Evolutionary conservation across 2,329 filamentous ascomycete species (phyloP), one percentile per base, ranked within the genome.

Genomic region (Lachnellula hyalina): DNA sequence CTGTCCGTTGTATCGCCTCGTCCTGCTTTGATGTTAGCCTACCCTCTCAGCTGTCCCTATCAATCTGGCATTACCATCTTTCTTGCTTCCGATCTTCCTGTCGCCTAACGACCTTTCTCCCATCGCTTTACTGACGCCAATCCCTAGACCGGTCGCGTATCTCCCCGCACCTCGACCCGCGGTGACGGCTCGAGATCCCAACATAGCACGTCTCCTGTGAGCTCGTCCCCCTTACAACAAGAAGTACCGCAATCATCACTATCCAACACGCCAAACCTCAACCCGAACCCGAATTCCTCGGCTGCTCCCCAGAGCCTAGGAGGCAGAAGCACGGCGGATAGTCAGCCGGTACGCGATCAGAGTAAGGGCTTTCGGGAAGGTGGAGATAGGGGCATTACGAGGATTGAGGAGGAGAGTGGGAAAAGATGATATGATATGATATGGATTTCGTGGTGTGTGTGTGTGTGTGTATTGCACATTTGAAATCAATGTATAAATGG

Each of bases 151-250:
- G 62, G 62, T 15, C 61, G 60, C 8, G 60, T 65, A 11, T 65
- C 63, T 17, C 63, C 61, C 28, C 61, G 61, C n/a, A 61, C 59
- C 19, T 60, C 57, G 32, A 56, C 44, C 25, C 50, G 52, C 36
- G 55, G 60, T 34, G 49, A 19, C n/a, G 52, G 44, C n/a, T 60
- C 51, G 7, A 60, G 58, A 35, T 55, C 49, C 6, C 49, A 57
- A 28, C 49, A 54, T 11, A 56, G 47, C 17, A 49, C 54, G 21
- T 61, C 61, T 5, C 59, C 65, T 1, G 40, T 51, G 11, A 75
- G 79, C 55, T 75, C 76, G 0, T 83, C 80, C 6, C 78, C 79
- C 0, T 65, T 82, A 4, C 76, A 80, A 34, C 61, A 67, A 52
- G 61, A 63, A 45, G 19, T 55, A 32, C 42, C 56, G 28, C 52